phyloP scores from a whole-genome alignment of 805 yeast species.

The Suhomyces emberorum region DNA sequence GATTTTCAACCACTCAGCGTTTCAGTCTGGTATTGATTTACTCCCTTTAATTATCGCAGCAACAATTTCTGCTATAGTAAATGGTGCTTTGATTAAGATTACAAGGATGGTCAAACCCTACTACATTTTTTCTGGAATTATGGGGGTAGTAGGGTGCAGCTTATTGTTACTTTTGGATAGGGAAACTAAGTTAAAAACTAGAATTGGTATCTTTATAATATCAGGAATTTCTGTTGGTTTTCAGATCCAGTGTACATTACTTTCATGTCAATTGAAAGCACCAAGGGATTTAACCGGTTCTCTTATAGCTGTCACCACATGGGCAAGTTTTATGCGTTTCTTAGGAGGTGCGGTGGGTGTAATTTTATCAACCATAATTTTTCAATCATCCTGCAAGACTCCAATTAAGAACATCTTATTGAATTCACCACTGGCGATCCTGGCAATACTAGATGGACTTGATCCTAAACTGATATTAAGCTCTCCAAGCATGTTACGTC shows the following conservation, averaged over 20 bases:
- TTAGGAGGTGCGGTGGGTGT: slow-evolving; percentile 13
- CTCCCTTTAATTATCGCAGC: slow-evolving; percentile 13
- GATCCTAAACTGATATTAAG: slow-evolving; percentile 7
- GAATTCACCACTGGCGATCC: slow-evolving; percentile 4
- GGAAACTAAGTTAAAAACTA: slow-evolving; percentile 2
- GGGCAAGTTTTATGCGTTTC: slow-evolving; percentile 12
- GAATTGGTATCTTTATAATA: slow-evolving; percentile 13
- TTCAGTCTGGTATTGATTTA: slow-evolving; percentile 13
- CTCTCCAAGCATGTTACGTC: slow-evolving; percentile 7
- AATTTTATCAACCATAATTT: slow-evolving; percentile 8
- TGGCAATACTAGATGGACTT: slow-evolving; percentile 4
- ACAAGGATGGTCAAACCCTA: slow-evolving; percentile 12
- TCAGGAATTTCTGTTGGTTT: slow-evolving; percentile 15
- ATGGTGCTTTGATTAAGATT: slow-evolving; percentile 10
- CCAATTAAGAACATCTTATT: slow-evolving; percentile 4
- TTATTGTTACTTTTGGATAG: slow-evolving; percentile 7
- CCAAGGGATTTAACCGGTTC: slow-evolving; percentile 13
- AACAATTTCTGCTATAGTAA: slow-evolving; percentile 8
- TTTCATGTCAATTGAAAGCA: slow-evolving; percentile 16
- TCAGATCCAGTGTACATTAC: slow-evolving; percentile 13
- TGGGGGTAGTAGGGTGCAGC: slow-evolving; percentile 10
- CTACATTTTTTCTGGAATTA: slow-evolving; percentile 9
- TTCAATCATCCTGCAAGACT: slow-evolving; percentile 5
- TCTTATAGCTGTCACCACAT: slow-evolving; percentile 11
- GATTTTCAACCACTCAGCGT: slow-evolving; percentile 8